These are phyloP conservation scores for Ustilago hordei DNA, from an alignment of 1,284 basidiomycete genomes.

Conservation along the genomic window DNA sequence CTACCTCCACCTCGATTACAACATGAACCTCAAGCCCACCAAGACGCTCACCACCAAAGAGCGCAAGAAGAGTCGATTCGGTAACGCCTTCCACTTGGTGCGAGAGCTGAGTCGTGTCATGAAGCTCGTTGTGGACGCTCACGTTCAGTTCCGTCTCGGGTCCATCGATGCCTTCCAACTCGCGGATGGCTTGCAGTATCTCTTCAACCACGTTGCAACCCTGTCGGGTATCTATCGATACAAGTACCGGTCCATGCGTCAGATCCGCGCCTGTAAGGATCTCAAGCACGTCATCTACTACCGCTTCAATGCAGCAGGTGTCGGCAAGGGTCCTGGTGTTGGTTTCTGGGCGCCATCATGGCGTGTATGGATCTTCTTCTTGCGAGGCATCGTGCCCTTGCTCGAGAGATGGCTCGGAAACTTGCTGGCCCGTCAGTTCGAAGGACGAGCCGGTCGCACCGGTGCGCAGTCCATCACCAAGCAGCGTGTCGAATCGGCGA, in stretches of 20 bases:
- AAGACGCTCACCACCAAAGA: slow-evolving; percentile 99
- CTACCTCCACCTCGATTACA: slow-evolving; percentile 91
- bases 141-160: slow-evolving; percentile 97
- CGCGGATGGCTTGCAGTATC: slow-evolving; percentile 97
- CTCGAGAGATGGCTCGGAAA: slow-evolving; percentile 98
- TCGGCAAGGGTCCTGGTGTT: slow-evolving; percentile 98
- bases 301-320: slow-evolving; percentile 98
- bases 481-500: slow-evolving; percentile 98
- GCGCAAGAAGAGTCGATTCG: slow-evolving; percentile 99
- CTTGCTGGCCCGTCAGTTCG: slow-evolving; percentile 95
- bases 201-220: slow-evolving; percentile 96
- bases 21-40: slow-evolving; percentile 95
- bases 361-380: slow-evolving; percentile 99
- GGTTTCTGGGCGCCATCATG: slow-evolving; percentile 99
- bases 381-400: slow-evolving; percentile 97
- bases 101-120: slow-evolving; percentile 97
- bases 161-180: slow-evolving; percentile 99
- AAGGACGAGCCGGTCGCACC: slow-evolving; percentile 89
- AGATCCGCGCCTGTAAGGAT: slow-evolving; percentile 99
- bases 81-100: slow-evolving; percentile 97
- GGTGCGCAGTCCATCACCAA: slow-evolving; percentile 86
- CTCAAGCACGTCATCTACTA: slow-evolving; percentile 84
- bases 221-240: slow-evolving; percentile 98
- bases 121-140: slow-evolving; percentile 97
- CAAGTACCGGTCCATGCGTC: slow-evolving; percentile 99